A percentile compares a stretch with the other conserved stretches of the same genome.
phyloP scores from a whole-genome alignment of 2,329 filamentous ascomycete species.

The Sclerotinia glacialis region DNA sequence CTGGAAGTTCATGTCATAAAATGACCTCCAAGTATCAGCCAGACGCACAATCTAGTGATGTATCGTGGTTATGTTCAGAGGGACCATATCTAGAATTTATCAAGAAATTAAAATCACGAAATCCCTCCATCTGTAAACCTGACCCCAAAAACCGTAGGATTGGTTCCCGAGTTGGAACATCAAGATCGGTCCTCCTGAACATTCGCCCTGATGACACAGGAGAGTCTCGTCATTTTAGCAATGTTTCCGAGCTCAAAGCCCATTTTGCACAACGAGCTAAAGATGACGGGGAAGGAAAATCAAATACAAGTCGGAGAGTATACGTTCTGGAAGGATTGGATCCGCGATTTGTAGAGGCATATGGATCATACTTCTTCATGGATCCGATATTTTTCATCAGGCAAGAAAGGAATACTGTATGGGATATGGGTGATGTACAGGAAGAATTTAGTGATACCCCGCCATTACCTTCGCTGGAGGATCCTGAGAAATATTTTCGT shows the following conservation, averaged over 20 bases:
- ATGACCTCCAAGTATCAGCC: neutral
- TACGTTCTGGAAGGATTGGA: slow-evolving; percentile 23
- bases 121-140: slow-evolving; percentile 7
- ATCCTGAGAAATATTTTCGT: slow-evolving; percentile 20
- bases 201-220: neutral
- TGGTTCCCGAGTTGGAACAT: slow-evolving; percentile 19
- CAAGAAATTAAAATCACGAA: slow-evolving; percentile 4
- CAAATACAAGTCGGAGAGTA: slow-evolving; percentile 4
- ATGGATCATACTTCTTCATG: slow-evolving; percentile 21
- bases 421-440: slow-evolving; percentile 2
- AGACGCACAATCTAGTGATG: neutral
- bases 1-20: neutral
- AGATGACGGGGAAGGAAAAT: neutral
- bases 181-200: slow-evolving; percentile 13
- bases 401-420: slow-evolving; percentile 21
- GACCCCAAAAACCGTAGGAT: slow-evolving; percentile 19
- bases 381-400: slow-evolving; percentile 22
- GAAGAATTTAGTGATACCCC: slow-evolving; percentile 15
- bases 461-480: slow-evolving; percentile 10
- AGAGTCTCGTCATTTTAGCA: neutral
- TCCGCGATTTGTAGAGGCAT: slow-evolving; percentile 19
- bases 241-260: neutral
- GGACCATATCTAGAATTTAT: slow-evolving; percentile 20
- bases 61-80: slow-evolving; percentile 20
- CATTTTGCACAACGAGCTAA: neutral